A percentile compares a stretch with the other conserved stretches of the same genome.
Conservation (phyloP, 768 basidiomycete species). For the Russula brevipes region DNA sequence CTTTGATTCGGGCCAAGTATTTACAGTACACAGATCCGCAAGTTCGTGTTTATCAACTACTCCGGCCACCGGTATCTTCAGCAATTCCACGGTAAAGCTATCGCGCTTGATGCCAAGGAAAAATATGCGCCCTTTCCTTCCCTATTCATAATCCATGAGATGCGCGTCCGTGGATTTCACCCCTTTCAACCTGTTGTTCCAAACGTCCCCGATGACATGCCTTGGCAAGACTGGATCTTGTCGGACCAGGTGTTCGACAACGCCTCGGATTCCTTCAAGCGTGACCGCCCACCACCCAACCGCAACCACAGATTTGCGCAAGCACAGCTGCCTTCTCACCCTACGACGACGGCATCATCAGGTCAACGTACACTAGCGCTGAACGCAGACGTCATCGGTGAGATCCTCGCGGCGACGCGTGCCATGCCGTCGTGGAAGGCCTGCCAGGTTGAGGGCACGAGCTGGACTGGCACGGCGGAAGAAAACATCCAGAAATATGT, state of each 20-base stretch:
- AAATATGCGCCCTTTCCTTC: conserved; percentile 32
- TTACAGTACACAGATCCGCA: conserved; percentile 18
- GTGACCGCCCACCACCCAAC: too few relatives aligned
- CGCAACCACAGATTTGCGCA: too few relatives aligned
- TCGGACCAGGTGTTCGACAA: not conserved
- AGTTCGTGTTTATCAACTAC: conserved; percentile 34
- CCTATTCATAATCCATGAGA: conserved; percentile 36
- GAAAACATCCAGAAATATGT: not conserved
- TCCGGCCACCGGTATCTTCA: conserved; percentile 19
- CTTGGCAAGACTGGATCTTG: conserved; percentile 14
- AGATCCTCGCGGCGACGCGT: not conserved
- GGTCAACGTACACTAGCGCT: not conserved
- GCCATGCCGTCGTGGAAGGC: not conserved
- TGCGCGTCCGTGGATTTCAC: conserved; percentile 33
- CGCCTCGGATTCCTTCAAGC: not conserved
- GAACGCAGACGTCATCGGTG: not conserved
- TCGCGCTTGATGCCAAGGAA: conserved; percentile 33
- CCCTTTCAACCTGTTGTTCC: conserved; percentile 29
- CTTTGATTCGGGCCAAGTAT: not conserved
- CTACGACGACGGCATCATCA: not conserved
- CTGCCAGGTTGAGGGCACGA: not conserved
- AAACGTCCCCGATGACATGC: conserved; percentile 16
- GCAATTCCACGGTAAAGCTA: conserved; percentile 33
- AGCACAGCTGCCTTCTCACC: not conserved
- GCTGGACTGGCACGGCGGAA: not conserved